phyloP scores from a whole-genome alignment of 306 rosid species.

The Rubus parviflorus region DNA sequence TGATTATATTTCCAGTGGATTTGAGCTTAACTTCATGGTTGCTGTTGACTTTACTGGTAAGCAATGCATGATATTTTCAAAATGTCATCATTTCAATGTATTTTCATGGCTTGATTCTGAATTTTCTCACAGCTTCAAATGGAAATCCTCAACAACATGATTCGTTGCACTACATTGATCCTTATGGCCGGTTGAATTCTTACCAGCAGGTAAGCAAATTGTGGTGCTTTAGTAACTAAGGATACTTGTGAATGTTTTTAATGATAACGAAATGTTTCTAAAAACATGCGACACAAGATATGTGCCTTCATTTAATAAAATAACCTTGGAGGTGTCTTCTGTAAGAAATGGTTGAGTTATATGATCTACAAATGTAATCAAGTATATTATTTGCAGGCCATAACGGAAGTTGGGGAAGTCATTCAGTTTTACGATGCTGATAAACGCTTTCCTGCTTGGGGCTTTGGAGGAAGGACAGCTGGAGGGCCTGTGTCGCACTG shows the following conservation, averaged over 20 bases:
- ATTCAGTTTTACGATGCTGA: constrained; percentile 83
- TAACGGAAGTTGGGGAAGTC: constrained; percentile 80
- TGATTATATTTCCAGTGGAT: constrained; percentile 85
- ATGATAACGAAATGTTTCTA: neutral
- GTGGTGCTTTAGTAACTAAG: neutral
- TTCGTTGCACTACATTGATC: constrained; percentile 73
- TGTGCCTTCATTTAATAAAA: neutral
- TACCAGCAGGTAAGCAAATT: constrained; percentile 64
- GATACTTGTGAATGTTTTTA: neutral
- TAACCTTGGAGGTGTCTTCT: neutral
- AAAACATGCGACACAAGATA: neutral
- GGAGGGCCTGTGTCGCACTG: constrained; percentile 62
- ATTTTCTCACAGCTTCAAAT: constrained; percentile 68
- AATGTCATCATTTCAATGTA: neutral
- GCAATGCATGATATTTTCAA: neutral
- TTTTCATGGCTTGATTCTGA: constrained; percentile 14
- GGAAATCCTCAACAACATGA: constrained; percentile 57
- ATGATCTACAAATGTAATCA: neutral
- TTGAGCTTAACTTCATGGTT: constrained; percentile 91
- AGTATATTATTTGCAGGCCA: constrained; percentile 51
- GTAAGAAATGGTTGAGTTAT: neutral
- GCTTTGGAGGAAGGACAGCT: constrained; percentile 71
- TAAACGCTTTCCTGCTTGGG: constrained; percentile 81
- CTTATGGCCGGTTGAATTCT: constrained; percentile 59
- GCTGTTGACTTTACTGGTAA: constrained; percentile 89